Conservation (phyloP, 352 stramenopile genomes). For the Phytophthora ohioensis region DNA sequence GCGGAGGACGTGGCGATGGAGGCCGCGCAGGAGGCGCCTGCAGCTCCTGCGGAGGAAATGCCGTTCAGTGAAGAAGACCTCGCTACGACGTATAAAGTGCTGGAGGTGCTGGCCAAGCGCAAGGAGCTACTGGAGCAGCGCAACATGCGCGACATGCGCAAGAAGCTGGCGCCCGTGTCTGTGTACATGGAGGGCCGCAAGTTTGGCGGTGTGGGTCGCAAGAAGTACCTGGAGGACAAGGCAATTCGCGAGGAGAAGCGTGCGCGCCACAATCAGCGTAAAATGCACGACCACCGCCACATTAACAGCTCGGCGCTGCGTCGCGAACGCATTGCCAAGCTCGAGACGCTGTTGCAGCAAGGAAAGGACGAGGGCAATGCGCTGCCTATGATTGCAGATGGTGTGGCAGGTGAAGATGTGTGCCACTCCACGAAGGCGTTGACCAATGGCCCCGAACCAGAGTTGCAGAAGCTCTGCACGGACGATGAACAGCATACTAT, state of each 20-base stretch:
- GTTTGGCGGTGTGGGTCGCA: conserved; percentile 82
- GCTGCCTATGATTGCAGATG: conserved; percentile 93
- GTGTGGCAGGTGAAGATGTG: conserved; percentile 76
- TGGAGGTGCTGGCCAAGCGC: conserved; percentile 63
- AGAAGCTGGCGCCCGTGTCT: conserved; percentile 78
- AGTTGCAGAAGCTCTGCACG: conserved; percentile 68
- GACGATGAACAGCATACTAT: conserved; percentile 59
- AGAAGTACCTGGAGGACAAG: conserved; percentile 92
- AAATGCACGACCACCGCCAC: conserved; percentile 94
- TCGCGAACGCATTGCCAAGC: conserved; percentile 91
- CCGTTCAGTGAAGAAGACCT: conserved; percentile 82
- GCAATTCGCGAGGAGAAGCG: conserved; percentile 87
- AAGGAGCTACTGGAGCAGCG: conserved; percentile 68
- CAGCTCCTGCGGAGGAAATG: conserved; percentile 48
- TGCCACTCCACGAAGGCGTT: conserved; percentile 55
- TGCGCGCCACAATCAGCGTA: conserved; percentile 82
- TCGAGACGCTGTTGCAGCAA: conserved; percentile 91
- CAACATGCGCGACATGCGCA: conserved; percentile 82
- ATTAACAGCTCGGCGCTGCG: conserved; percentile 93
- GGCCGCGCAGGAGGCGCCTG: conserved; percentile 7
- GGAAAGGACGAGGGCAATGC: conserved; percentile 58
- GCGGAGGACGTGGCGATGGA: conserved; percentile 41
- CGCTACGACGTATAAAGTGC: conserved; percentile 65
- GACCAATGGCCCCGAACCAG: conserved; percentile 29
- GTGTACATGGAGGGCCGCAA: conserved; percentile 88